Base-by-base conservation (phyloP, 805 yeast genomes). In the Cyberlindnera subsufficiens region DNA sequence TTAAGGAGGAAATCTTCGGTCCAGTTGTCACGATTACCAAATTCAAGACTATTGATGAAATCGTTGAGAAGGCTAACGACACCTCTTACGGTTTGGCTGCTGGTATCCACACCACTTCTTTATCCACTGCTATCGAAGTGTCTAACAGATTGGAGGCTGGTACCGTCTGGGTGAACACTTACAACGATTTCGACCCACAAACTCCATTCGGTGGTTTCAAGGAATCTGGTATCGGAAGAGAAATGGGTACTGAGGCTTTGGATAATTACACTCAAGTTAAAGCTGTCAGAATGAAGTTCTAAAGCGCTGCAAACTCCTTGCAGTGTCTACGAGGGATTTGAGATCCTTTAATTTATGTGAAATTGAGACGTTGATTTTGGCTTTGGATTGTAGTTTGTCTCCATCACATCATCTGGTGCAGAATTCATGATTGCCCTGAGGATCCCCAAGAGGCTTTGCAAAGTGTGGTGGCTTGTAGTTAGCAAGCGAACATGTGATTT, bases 171-270 rank as follows among this genome's bases (percentile, higher is more conserved):
- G 74, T 84, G 54, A 86, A 86, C 74, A 80, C 88, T 42, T 82
- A 87, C 66, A 88, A 88, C 68, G 88, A 85, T 58, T 82, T 87
- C 73, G 90, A 88, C 65, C 80, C 74, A 53, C 75, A 80, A 65
- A 81, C 88, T 61, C 97, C 97, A 58, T 89, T 89, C 61, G 96
- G 96, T 54, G 97, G 97, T 39, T 85, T 71, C 71, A 86, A 86
- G 64, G 76, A 78, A 71, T 81, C 91, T 47, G 97, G 97, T 64
- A 68, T 82, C 45, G 96, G 96, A 58, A 77, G 95, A 61, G 97
- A 89, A 73, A 78, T 89, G 74, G 96, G 96, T 57, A 78, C 78
- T 45, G 90, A 86, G 55, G 95, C 95, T 40, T 66, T 89, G 54
- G 84, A 82, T 49, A 82, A 81, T 63, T 89, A 87, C 74, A 77